Base-by-base conservation (phyloP, 2,329 filamentous ascomycete species). In the Trichophyton benhamiae region DNA sequence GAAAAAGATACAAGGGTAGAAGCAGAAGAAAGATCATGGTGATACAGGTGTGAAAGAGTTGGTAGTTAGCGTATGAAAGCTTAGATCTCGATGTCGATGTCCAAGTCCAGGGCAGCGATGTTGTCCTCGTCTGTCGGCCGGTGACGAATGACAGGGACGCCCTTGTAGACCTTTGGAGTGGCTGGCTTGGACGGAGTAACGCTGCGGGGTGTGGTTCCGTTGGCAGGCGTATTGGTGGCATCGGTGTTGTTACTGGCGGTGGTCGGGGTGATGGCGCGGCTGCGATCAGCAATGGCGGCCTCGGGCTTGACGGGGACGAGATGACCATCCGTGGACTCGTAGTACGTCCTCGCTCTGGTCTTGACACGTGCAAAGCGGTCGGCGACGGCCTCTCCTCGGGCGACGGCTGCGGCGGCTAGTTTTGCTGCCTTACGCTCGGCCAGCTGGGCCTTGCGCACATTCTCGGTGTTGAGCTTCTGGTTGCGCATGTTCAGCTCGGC, bases 71-170 rank as follows among this genome's bases (percentile, higher is more conserved):
- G n/a, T 44, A 44, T n/a, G 41, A 8, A n/a, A 5, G 27, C n/a
- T 61, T 52, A 64, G 36, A 64, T 62, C 67, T 95, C 91, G 68
- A 96, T 86, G 67, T 97, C 92, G 71, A 97, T 90, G 30, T 90
- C 92, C 68, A 97, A 77, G 72, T 97, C 94, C 78, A 97, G 78
- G 27, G 85, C 82, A 1, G 87, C 91, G 73, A 97, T 92, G 61
- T 96, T 87, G 70, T 97, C 94, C 70, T 97, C 94, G 64, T 96
- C 91, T 79, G 88, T 87, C 62, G 91, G 82, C 33, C 87, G 86
- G 75, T 88, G 82, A 67, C 80, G 86, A 69, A 92, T 88, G 57
- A 90, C 87, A 11, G 85, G 85, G 65, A 83, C 71, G 0, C 81
- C 80, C 3, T 68, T 71, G 62, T 73, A 70, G 67, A 77, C 76